Percentiles rank a stretch among this genome's conserved stretches.
Evolutionary conservation across 1,284 basidiomycete species (phyloP).

Genomic region (Boletellus deceptivus): DNA sequence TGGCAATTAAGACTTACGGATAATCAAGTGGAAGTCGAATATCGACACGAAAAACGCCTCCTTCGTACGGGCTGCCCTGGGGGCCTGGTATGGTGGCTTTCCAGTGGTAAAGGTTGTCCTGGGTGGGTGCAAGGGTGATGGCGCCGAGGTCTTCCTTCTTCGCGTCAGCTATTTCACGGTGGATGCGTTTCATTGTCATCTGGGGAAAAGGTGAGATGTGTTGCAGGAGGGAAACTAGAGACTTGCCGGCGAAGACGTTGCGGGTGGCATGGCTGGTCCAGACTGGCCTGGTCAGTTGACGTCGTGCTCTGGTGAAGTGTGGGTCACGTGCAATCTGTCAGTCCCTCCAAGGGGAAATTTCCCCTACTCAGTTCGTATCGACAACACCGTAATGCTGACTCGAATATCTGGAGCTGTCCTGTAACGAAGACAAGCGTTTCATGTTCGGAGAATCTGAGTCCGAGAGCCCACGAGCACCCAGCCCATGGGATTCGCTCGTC

Average conservation of each 20-base stretch:
- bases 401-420: conserved; percentile 47
- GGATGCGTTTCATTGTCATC: conserved; percentile 86
- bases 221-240: not conserved
- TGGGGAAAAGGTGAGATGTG: conserved; percentile 31
- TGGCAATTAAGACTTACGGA: conserved; percentile 50
- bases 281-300: not conserved
- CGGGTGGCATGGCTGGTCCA: conserved; percentile 25
- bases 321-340: conserved; percentile 28
- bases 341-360: too few relatives aligned
- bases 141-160: conserved; percentile 80
- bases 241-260: conserved; percentile 23
- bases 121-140: conserved; percentile 69
- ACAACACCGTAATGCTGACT: conserved; percentile 47
- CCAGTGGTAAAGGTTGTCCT: conserved; percentile 63
- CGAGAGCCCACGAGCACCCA: conserved; percentile 72
- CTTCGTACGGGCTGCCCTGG: conserved; percentile 84
- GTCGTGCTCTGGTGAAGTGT: not conserved
- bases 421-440: not conserved
- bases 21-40: conserved; percentile 76
- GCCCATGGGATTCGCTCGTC: conserved; percentile 76
- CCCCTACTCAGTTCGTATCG: not conserved
- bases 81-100: conserved; percentile 77
- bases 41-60: conserved; percentile 78
- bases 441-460: conserved; percentile 82
- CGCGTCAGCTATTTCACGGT: conserved; percentile 82